Evolutionary conservation across 768 basidiomycete species (phyloP).

Genomic region (Boletus fagicola): DNA sequence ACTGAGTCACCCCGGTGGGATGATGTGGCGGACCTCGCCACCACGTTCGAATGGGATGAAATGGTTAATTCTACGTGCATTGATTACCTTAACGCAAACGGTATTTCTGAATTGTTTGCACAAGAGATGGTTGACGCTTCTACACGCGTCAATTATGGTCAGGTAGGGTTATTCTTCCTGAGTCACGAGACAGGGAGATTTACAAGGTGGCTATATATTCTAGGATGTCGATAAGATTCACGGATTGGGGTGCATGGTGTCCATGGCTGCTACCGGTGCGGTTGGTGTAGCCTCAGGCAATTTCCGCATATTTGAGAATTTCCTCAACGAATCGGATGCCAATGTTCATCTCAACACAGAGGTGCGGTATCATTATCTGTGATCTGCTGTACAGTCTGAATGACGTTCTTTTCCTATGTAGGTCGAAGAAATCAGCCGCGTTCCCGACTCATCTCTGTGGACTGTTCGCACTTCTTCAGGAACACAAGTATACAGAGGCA

Average conservation of each 20-base stretch:
- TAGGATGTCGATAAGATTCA: constrained; percentile 73
- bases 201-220: background rate
- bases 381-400: background rate
- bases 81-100: constrained; percentile 54
- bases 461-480: constrained; percentile 49
- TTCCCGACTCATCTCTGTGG: constrained; percentile 50
- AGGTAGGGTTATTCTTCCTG: constrained; percentile 39
- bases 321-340: constrained; percentile 69
- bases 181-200: background rate
- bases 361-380: constrained; percentile 36
- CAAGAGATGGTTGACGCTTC: constrained; percentile 77
- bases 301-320: constrained; percentile 78
- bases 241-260: constrained; percentile 67
- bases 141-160: constrained; percentile 83
- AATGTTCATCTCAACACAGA: constrained; percentile 67
- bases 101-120: constrained; percentile 57
- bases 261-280: constrained; percentile 72
- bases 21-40: constrained; percentile 57
- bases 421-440: constrained; percentile 53
- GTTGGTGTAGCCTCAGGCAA: constrained; percentile 75
- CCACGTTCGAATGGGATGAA: constrained; percentile 47
- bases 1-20: constrained; percentile 57
- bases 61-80: constrained; percentile 50
- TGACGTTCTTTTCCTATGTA: constrained; percentile 20
- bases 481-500: constrained; percentile 56